These are phyloP conservation scores for Penicillium lagena DNA, from an alignment of 495 filamentous ascomycete species.

Conservation along the genomic window DNA sequence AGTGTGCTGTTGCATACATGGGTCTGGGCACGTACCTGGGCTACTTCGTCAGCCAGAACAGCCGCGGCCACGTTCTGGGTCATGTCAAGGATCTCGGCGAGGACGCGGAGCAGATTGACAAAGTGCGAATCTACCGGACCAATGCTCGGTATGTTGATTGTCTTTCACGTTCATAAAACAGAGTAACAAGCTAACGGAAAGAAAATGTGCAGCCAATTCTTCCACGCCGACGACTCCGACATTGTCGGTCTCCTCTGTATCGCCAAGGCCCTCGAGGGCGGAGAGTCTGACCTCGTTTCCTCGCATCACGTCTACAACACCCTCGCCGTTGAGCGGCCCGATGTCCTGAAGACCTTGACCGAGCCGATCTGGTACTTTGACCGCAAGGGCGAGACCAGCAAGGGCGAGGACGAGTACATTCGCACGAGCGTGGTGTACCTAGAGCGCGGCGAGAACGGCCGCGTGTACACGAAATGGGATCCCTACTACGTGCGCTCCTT, in stretches of 20 bases:
- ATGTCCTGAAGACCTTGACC: slow-evolving; percentile 68
- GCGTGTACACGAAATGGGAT: slow-evolving; percentile 64
- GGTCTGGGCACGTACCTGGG: slow-evolving; percentile 82
- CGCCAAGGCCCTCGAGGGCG: slow-evolving; percentile 69
- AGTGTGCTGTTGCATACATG: slow-evolving; percentile 84
- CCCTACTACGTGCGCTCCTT: slow-evolving; percentile 72
- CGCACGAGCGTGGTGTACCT: slow-evolving; percentile 68
- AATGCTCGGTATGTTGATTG: slow-evolving; percentile 57
- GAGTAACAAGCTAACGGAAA: too few species aligned
- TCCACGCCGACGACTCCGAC: slow-evolving; percentile 77
- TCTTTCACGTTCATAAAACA: too few species aligned
- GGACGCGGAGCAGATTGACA: slow-evolving; percentile 71
- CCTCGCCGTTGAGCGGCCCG: slow-evolving; percentile 67
- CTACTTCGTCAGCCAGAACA: slow-evolving; percentile 82
- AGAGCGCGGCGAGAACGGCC: slow-evolving; percentile 45
- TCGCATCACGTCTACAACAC: slow-evolving; percentile 79
- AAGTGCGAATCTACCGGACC: slow-evolving; percentile 83
- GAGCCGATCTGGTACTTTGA: slow-evolving; percentile 90
- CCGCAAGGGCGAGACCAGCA: slow-evolving; percentile 77
- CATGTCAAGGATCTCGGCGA: slow-evolving; percentile 90
- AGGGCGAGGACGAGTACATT: slow-evolving; percentile 72
- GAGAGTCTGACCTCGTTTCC: slow-evolving; percentile 77
- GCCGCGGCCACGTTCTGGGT: slow-evolving; percentile 78
- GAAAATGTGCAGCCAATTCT: slow-evolving; percentile 44
- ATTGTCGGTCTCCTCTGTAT: slow-evolving; percentile 84